phyloP scores from a whole-genome alignment of 495 filamentous ascomycete species.

The Talaromyces nanjingensis region DNA sequence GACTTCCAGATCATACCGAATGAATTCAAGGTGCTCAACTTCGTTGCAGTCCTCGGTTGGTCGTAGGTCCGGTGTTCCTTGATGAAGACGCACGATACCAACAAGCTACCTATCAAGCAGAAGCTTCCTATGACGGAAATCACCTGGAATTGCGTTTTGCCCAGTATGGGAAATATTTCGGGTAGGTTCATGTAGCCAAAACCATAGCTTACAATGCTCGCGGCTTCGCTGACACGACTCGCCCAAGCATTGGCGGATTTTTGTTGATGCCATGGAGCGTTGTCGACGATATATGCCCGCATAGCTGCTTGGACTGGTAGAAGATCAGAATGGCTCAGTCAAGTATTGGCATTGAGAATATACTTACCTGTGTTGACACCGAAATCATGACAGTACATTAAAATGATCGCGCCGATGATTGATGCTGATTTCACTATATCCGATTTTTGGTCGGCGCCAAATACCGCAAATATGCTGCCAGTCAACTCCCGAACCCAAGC shows the following conservation, averaged over 20 bases:
- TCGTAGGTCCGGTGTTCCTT: slow-evolving; percentile 22
- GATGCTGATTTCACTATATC: neutral
- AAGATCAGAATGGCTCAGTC: neutral
- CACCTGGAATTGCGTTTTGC: slow-evolving; percentile 80
- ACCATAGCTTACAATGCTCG: slow-evolving; percentile 79
- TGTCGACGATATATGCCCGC: slow-evolving; percentile 88
- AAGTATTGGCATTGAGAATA: neutral
- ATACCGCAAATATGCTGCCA: neutral
- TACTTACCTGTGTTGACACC: neutral
- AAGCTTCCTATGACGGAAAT: slow-evolving; percentile 76
- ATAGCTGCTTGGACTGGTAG: slow-evolving; percentile 72
- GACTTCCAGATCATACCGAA: neutral
- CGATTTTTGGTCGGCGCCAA: neutral
- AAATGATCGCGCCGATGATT: neutral
- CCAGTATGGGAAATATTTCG: slow-evolving; percentile 56
- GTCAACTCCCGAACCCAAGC: neutral
- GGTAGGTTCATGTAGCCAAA: slow-evolving; percentile 55
- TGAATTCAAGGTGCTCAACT: neutral
- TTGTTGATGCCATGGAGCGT: slow-evolving; percentile 82
- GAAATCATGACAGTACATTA: neutral
- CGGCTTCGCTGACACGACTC: slow-evolving; percentile 68
- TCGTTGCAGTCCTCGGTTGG: neutral
- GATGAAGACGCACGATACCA: slow-evolving; percentile 57
- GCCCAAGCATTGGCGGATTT: slow-evolving; percentile 86
- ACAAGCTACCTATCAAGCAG: slow-evolving; percentile 58